Evolutionary conservation across 2,329 filamentous ascomycete genomes (phyloP).

Genomic region (Periconia digitata): DNA sequence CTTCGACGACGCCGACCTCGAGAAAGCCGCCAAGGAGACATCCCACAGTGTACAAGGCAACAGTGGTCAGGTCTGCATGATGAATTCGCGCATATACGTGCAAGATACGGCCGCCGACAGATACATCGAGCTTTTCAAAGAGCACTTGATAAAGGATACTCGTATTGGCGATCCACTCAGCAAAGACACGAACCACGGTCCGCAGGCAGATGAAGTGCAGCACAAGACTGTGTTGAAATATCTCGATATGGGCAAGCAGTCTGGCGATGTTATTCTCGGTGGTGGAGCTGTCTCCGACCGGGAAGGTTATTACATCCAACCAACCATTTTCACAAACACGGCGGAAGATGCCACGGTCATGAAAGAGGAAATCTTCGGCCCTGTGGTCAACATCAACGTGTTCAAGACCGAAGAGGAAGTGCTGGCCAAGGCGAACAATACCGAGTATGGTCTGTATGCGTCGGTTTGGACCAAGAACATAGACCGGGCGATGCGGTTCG

Average conservation of each 20-base stretch:
- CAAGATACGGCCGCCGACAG: slow-evolving; percentile 54
- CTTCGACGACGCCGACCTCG: slow-evolving; percentile 75
- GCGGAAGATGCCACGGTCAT: slow-evolving; percentile 79
- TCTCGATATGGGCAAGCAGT: slow-evolving; percentile 67
- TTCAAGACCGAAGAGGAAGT: slow-evolving; percentile 76
- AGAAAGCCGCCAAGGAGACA: slow-evolving; percentile 66
- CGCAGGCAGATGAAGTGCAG: slow-evolving; percentile 55
- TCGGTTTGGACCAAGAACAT: slow-evolving; percentile 71
- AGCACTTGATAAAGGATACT: slow-evolving; percentile 29
- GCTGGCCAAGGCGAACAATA: slow-evolving; percentile 76
- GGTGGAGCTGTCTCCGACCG: slow-evolving; percentile 31
- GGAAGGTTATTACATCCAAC: slow-evolving; percentile 57
- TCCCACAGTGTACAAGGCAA: slow-evolving; percentile 55
- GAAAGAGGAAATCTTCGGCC: slow-evolving; percentile 81
- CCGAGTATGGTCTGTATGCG: slow-evolving; percentile 83
- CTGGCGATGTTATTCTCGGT: slow-evolving; percentile 46
- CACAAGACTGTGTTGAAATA: slow-evolving; percentile 51
- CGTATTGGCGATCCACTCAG: slow-evolving; percentile 60
- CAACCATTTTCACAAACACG: slow-evolving; percentile 79
- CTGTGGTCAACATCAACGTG: slow-evolving; percentile 78
- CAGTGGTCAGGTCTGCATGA: slow-evolving; percentile 63
- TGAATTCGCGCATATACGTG: slow-evolving; percentile 61
- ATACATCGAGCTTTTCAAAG: slow-evolving; percentile 46
- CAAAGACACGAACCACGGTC: slow-evolving; percentile 69
- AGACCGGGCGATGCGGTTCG: slow-evolving; percentile 41